Percentiles rank a stretch among this genome's conserved stretches.
These are phyloP conservation scores for Cladorrhinum samala DNA, from an alignment of 495 filamentous ascomycete genomes.

Conservation along the genomic window DNA sequence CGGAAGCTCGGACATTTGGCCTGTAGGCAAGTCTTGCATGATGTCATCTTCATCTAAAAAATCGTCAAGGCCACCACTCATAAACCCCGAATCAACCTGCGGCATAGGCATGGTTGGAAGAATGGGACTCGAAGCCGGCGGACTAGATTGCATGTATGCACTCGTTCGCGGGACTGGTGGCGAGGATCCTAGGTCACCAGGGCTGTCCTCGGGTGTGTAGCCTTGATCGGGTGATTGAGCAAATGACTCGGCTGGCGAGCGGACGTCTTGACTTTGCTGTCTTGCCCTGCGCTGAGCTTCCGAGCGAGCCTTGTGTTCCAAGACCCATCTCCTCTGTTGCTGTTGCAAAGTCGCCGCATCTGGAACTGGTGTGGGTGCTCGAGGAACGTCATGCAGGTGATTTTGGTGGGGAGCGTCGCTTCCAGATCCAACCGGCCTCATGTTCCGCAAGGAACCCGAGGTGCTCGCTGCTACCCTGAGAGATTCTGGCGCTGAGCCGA, in stretches of 20 bases:
- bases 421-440: slow-evolving; percentile 64
- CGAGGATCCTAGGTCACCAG: slow-evolving; percentile 66
- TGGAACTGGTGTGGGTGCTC: slow-evolving; percentile 79
- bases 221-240: slow-evolving; percentile 51
- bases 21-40: slow-evolving; percentile 16
- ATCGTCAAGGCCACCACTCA: slow-evolving; percentile 68
- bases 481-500: slow-evolving; percentile 67
- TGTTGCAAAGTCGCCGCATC: slow-evolving; percentile 22
- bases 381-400: slow-evolving; percentile 67
- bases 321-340: slow-evolving; percentile 19
- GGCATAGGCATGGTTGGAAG: slow-evolving; percentile 55
- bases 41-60: slow-evolving; percentile 37
- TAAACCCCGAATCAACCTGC: slow-evolving; percentile 69
- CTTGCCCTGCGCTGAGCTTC: slow-evolving; percentile 18
- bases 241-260: slow-evolving; percentile 41
- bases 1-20: slow-evolving; percentile 14
- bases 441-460: slow-evolving; percentile 77
- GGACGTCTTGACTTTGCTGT: slow-evolving; percentile 30
- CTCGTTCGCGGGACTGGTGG: slow-evolving; percentile 60
- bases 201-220: slow-evolving; percentile 49
- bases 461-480: slow-evolving; percentile 85
- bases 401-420: slow-evolving; percentile 40
- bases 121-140: slow-evolving; percentile 64
- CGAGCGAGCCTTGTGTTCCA: slow-evolving; percentile 15
- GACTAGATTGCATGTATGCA: slow-evolving; percentile 42